phyloP scores from a whole-genome alignment of 371 early-diverging fungal genomes.

The Syncephalis plumigaleata region DNA sequence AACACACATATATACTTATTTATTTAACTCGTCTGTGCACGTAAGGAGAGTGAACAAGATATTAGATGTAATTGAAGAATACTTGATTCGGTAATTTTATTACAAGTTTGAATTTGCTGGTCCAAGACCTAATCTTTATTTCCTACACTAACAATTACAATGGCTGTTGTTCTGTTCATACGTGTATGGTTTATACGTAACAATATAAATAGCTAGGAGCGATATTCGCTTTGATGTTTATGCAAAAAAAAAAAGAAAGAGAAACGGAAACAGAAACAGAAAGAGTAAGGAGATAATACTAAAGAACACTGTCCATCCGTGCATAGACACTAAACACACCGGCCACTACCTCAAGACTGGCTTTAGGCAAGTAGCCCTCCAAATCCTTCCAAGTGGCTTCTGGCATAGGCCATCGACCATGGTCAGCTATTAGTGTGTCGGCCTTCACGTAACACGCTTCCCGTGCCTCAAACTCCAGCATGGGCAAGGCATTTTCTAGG shows the following conservation, averaged over 20 bases:
- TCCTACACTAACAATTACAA: no score
- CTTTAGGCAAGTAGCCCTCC: slow-evolving; percentile 11
- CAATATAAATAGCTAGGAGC: no score
- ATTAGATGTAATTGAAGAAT: no score
- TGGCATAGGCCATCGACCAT: slow-evolving; percentile 55
- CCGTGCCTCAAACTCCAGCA: slow-evolving; percentile 64
- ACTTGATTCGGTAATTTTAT: no score
- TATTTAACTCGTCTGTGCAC: no score
- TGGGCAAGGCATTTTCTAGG: slow-evolving; percentile 77
- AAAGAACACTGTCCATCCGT: slow-evolving; percentile 77
- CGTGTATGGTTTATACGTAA: no score
- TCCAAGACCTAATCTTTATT: no score
- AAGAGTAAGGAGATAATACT: slow-evolving; percentile 4
- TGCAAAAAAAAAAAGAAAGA: background rate
- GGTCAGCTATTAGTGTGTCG: slow-evolving; percentile 77
- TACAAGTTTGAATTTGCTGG: no score
- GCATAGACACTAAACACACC: slow-evolving; percentile 64
- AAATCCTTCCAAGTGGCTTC: slow-evolving; percentile 4
- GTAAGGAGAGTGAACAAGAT: no score
- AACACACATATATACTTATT: no score
- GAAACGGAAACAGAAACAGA: background rate
- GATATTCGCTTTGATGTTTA: no score
- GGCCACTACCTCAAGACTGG: slow-evolving; percentile 49
- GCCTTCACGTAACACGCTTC: slow-evolving; percentile 77
- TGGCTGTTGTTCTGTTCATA: no score